Evolutionary conservation across 768 basidiomycete species (phyloP).

Genomic region (Leccinum rimulosum): DNA sequence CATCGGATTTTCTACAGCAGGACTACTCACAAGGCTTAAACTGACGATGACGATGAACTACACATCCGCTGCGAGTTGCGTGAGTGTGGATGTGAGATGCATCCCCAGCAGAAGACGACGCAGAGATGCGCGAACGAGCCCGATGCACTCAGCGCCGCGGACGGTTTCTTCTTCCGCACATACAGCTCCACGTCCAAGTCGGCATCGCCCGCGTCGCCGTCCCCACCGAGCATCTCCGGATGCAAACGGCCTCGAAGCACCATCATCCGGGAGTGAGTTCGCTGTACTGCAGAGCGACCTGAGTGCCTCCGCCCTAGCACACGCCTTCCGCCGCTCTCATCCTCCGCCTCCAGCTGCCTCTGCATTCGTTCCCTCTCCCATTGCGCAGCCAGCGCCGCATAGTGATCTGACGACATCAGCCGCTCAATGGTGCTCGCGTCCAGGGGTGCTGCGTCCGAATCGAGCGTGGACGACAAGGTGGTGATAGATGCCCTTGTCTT

Average conservation of each 20-base stretch:
- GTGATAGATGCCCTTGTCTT: constrained; percentile 26
- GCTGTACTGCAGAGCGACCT: constrained; percentile 34
- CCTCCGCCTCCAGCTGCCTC: constrained; percentile 30
- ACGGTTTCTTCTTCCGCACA: constrained; percentile 35
- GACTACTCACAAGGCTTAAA: no score
- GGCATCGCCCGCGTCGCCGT: constrained; percentile 43
- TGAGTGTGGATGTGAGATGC: constrained; percentile 21
- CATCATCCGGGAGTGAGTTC: constrained; percentile 18
- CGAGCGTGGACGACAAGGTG: constrained; percentile 47
- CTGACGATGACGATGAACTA: no score
- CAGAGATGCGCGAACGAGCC: constrained; percentile 44
- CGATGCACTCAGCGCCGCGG: constrained; percentile 17
- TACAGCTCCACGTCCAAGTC: constrained; percentile 56
- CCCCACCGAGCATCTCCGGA: constrained; percentile 7
- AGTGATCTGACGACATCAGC: constrained; percentile 38
- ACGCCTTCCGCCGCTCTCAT: constrained; percentile 42
- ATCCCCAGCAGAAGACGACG: constrained; percentile 39
- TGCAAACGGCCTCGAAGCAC: constrained; percentile 40
- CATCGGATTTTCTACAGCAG: no score
- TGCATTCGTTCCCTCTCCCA: constrained; percentile 27
- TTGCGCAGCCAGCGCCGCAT: constrained; percentile 28
- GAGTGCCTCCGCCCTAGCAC: constrained; percentile 33
- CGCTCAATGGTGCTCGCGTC: no score
- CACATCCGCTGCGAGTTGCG: not conserved
- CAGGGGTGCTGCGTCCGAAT: constrained; percentile 58